These are phyloP conservation scores for Brasenia schreberi DNA, from an alignment of 164 flowering plant species.

Conservation along the genomic window DNA sequence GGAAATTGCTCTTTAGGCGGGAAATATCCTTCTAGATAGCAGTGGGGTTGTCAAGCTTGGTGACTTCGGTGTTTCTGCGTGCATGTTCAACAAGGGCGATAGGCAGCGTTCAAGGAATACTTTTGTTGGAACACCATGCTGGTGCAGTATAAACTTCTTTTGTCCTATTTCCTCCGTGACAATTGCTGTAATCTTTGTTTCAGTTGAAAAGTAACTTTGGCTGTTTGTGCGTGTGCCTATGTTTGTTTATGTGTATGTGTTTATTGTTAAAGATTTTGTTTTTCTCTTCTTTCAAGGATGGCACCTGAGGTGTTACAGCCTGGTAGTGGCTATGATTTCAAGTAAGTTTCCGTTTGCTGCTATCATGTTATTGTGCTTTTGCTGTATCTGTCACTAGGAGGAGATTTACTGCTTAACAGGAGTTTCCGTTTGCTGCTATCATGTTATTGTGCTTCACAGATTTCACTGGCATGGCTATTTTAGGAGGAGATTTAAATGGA, in stretches of 20 bases:
- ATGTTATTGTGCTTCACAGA: too few species aligned
- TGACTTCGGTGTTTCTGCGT: conserved; percentile 97
- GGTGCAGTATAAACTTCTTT: conserved; percentile 30
- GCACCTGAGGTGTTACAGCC: conserved; percentile 99
- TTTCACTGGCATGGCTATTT: too few species aligned
- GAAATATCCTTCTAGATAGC: conserved; percentile 80
- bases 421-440: too few species aligned
- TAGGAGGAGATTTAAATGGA: too few species aligned
- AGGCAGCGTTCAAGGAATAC: conserved; percentile 92
- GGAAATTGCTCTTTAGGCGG: conserved; percentile 47
- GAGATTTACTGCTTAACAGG: too few species aligned
- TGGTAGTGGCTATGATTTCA: conserved; percentile 90
- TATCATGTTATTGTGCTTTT: too few species aligned
- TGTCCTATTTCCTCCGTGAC: neutral
- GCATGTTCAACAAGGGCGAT: conserved; percentile 93
- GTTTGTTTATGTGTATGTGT: neutral
- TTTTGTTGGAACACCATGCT: conserved; percentile 98
- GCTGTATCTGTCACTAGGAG: too few species aligned
- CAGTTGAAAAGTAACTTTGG: neutral
- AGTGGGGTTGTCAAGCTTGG: conserved; percentile 84
- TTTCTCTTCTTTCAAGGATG: conserved; percentile 48
- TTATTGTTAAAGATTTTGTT: neutral
- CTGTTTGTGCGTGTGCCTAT: neutral
- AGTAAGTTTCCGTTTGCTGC: conserved; percentile 32
- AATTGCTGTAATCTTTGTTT: neutral